Conservation (phyloP, 176 grass and related monocot species). For the Melocanna baccifera region DNA sequence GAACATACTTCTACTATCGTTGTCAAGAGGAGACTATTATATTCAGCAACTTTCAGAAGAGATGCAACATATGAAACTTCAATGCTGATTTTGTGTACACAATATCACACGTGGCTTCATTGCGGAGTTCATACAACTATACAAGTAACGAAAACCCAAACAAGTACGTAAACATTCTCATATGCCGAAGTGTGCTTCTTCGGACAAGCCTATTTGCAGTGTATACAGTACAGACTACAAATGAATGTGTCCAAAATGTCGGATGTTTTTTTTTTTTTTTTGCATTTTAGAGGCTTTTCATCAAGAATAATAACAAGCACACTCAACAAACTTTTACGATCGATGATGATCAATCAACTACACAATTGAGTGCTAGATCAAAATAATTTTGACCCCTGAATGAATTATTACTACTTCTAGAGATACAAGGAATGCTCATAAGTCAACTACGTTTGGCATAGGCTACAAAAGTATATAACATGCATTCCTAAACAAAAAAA, state of each 20-base stretch:
- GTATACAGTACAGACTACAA: not conserved
- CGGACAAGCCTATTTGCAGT: not conserved
- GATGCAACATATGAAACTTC: not conserved
- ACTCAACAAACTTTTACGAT: not conserved
- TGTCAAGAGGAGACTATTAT: not conserved
- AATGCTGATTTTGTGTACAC: not conserved
- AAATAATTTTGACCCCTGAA: conserved; percentile 13
- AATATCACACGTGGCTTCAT: not conserved
- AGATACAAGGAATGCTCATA: conserved; percentile 16
- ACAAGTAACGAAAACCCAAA: not conserved
- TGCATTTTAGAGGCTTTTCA: not conserved
- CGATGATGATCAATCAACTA: conserved; percentile 27
- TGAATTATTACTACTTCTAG: conserved; percentile 18
- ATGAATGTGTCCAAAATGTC: not conserved
- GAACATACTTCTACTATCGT: not conserved
- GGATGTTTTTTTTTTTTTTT: conserved; percentile 1
- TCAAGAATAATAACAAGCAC: conserved; percentile 12
- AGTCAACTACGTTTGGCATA: not conserved
- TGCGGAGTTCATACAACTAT: not conserved
- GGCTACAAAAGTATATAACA: conserved; percentile 10
- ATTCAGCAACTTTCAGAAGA: not conserved
- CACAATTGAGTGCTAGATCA: conserved; percentile 30
- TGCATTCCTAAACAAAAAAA: not conserved
- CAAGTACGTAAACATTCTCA: not conserved
- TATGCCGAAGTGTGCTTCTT: not conserved